Percentiles rank a stretch among this genome's conserved stretches.
phyloP scores from a whole-genome alignment of 257 asterid species.

The Petunia axillaris region DNA sequence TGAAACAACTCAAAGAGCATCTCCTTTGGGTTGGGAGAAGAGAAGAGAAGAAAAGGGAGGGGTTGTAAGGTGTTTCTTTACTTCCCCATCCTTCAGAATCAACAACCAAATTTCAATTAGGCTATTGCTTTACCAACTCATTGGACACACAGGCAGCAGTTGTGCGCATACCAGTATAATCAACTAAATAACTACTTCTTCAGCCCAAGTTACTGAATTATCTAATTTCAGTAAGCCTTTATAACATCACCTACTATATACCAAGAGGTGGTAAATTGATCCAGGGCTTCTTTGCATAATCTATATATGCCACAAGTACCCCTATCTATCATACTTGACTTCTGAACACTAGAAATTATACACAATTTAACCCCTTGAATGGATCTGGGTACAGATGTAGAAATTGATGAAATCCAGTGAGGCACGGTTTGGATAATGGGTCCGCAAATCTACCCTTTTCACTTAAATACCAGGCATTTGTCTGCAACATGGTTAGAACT shows the following conservation, averaged over 20 bases:
- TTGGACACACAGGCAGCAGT: neutral
- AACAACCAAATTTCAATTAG: neutral
- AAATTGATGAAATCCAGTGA: neutral
- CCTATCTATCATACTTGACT: neutral
- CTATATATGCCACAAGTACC: neutral
- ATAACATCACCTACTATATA: neutral
- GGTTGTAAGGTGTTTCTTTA: conserved; percentile 1
- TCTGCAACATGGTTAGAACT: too few relatives aligned
- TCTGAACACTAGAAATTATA: neutral
- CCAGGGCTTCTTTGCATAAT: neutral
- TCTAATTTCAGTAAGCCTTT: neutral
- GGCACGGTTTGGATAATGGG: too few relatives aligned
- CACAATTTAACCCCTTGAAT: neutral
- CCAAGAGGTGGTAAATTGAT: neutral
- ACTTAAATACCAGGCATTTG: too few relatives aligned
- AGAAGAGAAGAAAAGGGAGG: neutral
- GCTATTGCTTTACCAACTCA: neutral
- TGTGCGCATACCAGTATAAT: neutral
- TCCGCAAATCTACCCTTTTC: too few relatives aligned
- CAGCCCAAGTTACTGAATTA: neutral
- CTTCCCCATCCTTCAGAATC: neutral
- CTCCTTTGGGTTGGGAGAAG: conserved; percentile 23
- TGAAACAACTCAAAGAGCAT: conserved; percentile 22
- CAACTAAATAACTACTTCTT: neutral
- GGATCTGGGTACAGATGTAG: neutral